phyloP scores from a whole-genome alignment of 1,284 basidiomycete species.

The Heterobasidion parviporum region DNA sequence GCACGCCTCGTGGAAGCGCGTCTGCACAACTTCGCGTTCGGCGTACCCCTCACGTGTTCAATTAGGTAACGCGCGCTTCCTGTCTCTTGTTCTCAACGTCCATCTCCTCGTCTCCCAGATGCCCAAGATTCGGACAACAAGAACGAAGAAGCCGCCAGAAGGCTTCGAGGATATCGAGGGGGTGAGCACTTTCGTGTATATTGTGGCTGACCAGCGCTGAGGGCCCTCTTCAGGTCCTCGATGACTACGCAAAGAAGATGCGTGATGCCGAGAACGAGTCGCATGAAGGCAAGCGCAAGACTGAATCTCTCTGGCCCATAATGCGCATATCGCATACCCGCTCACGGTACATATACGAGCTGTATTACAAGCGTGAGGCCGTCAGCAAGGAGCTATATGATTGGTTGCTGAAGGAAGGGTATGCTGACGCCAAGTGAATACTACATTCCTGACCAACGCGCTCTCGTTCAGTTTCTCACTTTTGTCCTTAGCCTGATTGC shows the following conservation, averaged over 20 bases:
- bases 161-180: slow-evolving; percentile 94
- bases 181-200: slow-evolving; percentile 28
- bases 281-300: slow-evolving; percentile 96
- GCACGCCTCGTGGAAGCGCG: background rate
- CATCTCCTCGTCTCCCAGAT: slow-evolving; percentile 36
- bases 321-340: slow-evolving; percentile 96
- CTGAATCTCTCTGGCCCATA: slow-evolving; percentile 97
- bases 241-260: slow-evolving; percentile 96
- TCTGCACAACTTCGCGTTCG: background rate
- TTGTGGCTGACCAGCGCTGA: background rate
- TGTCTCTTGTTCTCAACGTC: background rate
- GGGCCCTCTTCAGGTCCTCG: slow-evolving; percentile 56
- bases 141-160: slow-evolving; percentile 94
- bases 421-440: slow-evolving; percentile 93
- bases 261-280: slow-evolving; percentile 95
- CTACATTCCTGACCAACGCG: background rate
- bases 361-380: slow-evolving; percentile 98
- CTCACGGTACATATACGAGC: slow-evolving; percentile 95
- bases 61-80: background rate
- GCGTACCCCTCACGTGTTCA: background rate
- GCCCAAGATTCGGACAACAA: slow-evolving; percentile 92
- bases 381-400: slow-evolving; percentile 94
- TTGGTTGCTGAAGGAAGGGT: slow-evolving; percentile 96
- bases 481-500: slow-evolving; percentile 73
- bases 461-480: background rate